These are phyloP conservation scores for Davidsoniella neocaledoniae DNA, from an alignment of 2,329 filamentous ascomycete genomes.

Conservation along the genomic window DNA sequence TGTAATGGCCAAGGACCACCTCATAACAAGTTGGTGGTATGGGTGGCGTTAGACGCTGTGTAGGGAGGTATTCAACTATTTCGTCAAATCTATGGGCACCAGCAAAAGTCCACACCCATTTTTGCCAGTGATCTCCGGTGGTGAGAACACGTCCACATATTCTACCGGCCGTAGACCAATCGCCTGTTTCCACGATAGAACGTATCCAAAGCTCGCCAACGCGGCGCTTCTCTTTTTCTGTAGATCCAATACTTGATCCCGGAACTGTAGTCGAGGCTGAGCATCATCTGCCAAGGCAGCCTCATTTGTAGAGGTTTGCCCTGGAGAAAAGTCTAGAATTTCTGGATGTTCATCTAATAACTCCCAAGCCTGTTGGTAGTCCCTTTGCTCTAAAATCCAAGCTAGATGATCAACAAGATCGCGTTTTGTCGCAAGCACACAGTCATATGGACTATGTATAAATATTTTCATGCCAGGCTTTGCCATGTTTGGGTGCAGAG, in stretches of 20 bases:
- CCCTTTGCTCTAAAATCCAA: constrained; percentile 70
- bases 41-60: constrained; percentile 57
- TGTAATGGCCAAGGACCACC: constrained; percentile 75
- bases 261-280: constrained; percentile 29
- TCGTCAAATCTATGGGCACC: constrained; percentile 76
- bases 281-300: constrained; percentile 33
- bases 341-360: constrained; percentile 80
- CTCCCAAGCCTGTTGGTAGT: constrained; percentile 76
- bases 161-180: constrained; percentile 65
- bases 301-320: constrained; percentile 29
- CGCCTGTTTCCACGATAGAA: constrained; percentile 55
- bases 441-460: constrained; percentile 92
- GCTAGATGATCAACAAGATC: constrained; percentile 70
- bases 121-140: constrained; percentile 73
- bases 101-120: constrained; percentile 88
- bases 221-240: constrained; percentile 73
- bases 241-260: constrained; percentile 24
- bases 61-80: constrained; percentile 71
- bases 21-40: constrained; percentile 76
- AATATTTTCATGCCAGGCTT: constrained; percentile 58
- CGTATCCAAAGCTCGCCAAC: constrained; percentile 91
- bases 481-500: constrained; percentile 36
- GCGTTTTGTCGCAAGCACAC: constrained; percentile 76
- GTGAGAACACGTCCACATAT: constrained; percentile 70
- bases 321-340: constrained; percentile 30